Evolutionary conservation across 208 protist species (phyloP), one percentile per base, ranked within the genome.

Genomic region (Acanthamoeba healyi): DNA sequence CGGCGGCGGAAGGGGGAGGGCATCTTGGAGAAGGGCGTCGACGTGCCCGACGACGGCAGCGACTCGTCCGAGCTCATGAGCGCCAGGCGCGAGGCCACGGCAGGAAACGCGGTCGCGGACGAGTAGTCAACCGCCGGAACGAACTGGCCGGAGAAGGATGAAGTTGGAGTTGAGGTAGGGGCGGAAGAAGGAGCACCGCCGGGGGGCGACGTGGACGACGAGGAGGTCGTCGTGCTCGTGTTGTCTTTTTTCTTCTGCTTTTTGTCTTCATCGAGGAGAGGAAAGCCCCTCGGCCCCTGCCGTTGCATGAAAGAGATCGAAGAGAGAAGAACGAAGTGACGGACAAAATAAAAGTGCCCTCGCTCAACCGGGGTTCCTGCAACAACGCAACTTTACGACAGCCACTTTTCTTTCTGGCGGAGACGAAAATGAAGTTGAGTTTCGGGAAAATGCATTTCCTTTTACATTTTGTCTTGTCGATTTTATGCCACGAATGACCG

Each of bases 1-100:
- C 36, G 38, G 22, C 32, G 70, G 3, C 70, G 70, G 40, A 81
- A 81, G 36, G 70, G 70, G 17, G 70, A 81, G 70, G 70, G 70
- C 70, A 81, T 81, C 70, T 81, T 81, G 70, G 70, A 81, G 70
- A 81, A 81, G 22, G 70, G 70, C 9, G 70, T 81, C 36, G 70
- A 40, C 7, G 70, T 38, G 46, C 70, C 70, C 7, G 70, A 81
- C 40, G 70, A 81, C 0, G 29, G 40, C 0, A 46, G 19, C 36
- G 70, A 81, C 6, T 81, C 70, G 70, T 40, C 40, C 36, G 70
- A 81, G 70, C n/a, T 46, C 38, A 81, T 46, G 36, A 81, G 19
- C 4, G 40, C 70, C 32, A 26, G 40, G 1, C 40, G 34, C 70
- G 70, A 38, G 6, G 61, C 49, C 6, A 54, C 29, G 34, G 70